Evolutionary conservation across 73 alveolate species (phyloP).

Genomic region (Diophrys sp.): DNA sequence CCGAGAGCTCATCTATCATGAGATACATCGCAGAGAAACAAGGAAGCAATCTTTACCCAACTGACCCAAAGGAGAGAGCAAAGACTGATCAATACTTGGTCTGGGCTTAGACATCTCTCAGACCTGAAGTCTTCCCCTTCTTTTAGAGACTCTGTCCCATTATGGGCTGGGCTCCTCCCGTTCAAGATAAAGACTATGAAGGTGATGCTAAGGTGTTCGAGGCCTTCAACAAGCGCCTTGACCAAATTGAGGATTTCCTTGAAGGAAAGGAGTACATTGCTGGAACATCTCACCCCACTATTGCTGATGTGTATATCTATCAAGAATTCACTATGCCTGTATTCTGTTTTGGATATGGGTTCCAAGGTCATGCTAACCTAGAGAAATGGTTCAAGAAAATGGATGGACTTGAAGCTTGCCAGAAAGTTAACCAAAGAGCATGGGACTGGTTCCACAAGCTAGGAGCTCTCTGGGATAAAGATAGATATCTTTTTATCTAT

Average conservation of each 20-base stretch:
- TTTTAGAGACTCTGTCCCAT: too few species aligned
- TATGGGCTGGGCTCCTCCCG: not conserved
- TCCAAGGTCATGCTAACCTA: not conserved
- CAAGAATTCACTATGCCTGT: not conserved
- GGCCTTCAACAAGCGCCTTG: not conserved
- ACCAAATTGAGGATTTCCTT: not conserved
- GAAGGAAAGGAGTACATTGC: not conserved
- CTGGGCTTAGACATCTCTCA: not conserved
- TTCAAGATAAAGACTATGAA: not conserved
- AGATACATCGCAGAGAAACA: not conserved
- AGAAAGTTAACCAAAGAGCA: not conserved
- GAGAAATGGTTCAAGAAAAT: not conserved
- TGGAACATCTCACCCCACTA: not conserved
- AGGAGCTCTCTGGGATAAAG: not conserved
- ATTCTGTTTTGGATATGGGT: not conserved
- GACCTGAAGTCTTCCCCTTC: not conserved
- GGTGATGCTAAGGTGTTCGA: not conserved
- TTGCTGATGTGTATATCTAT: not conserved
- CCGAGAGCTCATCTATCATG: not conserved
- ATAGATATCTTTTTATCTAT: not conserved
- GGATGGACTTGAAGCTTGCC: not conserved
- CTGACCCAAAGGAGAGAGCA: not conserved
- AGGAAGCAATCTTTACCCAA: not conserved
- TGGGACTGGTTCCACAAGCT: not conserved
- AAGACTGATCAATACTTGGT: not conserved